Evolutionary conservation across 352 stramenopile genomes (phyloP), one percentile per base, ranked within the genome.

Genomic region (Thraustochytrium striatum): DNA sequence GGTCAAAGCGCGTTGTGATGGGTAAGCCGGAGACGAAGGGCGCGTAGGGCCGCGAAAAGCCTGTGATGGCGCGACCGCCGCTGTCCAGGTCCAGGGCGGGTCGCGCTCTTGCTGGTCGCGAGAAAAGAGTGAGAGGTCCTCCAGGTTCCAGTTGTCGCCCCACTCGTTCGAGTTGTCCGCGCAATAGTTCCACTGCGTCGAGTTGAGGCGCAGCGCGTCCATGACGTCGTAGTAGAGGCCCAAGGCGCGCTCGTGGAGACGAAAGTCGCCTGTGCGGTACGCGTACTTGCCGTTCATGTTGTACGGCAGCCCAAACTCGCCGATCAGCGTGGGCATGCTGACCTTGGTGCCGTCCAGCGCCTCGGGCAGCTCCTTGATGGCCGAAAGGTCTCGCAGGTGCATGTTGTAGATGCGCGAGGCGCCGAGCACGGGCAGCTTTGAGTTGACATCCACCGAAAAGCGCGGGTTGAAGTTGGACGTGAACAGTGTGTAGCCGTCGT

Each of bases 401-500:
- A 79, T 79, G 25, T 55, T 58, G 47, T 55, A 62, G 5, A 79
- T 79, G 35, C 69, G 50, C 25, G 8, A 0, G 16, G 33, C 36
- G 28, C 69, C 69, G 30, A 79, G 72, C 21, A 79, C 69, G 5
- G 69, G 69, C 13, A 79, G 50, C 33, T 69, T 69, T 11, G 70
- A 72, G 9, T 28, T 65, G 3, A 80, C 65, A 9, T 82, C 61
- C 9, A 82, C 53, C 9, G 65, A 72, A 36, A 82, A 82, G 3
- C 47, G 50, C n/a, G 65, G 39, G 50, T 70, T 72, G 41, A 82
- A 82, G 69, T 70, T 81, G 5, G 55, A 25, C 38, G 79, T 85
- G 39, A 96, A 94, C 1, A 96, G 82, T 69, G 91, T 95, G 21
- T 92, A 86, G 9, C 88, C 89, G 81, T 96, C 91, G 81, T 95